Conservation (phyloP, 345 rosid species). For the Kandelia obovata region DNA sequence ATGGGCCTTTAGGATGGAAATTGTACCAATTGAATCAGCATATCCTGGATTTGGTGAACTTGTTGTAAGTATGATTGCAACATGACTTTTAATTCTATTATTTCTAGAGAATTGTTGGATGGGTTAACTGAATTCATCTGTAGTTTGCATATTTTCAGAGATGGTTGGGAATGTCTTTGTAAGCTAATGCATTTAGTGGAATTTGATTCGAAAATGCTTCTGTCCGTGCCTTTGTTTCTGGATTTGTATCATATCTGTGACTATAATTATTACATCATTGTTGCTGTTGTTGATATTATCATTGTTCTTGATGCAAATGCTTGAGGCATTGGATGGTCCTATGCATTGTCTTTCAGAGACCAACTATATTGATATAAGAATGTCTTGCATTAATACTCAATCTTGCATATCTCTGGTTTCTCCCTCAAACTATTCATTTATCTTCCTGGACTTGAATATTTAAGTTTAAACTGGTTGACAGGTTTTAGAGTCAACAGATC, state of each 20-base stretch:
- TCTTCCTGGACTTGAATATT: background rate
- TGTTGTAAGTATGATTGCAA: conserved; percentile 51
- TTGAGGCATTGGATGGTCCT: background rate
- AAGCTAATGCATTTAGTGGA: background rate
- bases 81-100: background rate
- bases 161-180: background rate
- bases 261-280: no score
- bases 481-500: conserved; percentile 93
- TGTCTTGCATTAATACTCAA: background rate
- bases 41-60: conserved; percentile 98
- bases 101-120: background rate
- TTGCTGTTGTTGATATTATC: no score
- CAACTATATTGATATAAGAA: background rate
- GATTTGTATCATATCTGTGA: no score
- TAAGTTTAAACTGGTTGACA: conserved; percentile 30
- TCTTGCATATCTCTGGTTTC: background rate
- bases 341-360: background rate
- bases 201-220: no score
- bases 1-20: conserved; percentile 93
- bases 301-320: background rate
- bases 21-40: conserved; percentile 95
- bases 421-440: no score
- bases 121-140: background rate
- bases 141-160: background rate
- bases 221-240: no score